Conservation (phyloP, 179 eudicot species). For the Vitellaria paradoxa region DNA sequence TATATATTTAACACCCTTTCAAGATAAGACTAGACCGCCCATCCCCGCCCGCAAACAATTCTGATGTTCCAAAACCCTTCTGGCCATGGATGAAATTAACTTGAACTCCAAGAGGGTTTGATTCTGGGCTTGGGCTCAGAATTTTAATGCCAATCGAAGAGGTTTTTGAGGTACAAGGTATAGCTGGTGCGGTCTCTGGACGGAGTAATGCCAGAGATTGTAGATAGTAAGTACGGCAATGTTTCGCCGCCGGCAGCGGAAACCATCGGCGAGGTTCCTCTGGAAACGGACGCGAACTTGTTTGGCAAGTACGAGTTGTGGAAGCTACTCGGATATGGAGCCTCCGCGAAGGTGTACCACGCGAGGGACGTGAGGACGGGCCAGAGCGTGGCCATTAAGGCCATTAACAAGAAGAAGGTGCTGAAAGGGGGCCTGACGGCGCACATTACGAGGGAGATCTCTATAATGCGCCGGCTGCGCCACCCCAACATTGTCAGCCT, state of each 20-base stretch:
- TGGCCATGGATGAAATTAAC: too few relatives aligned
- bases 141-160: not conserved
- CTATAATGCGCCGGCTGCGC: conserved; percentile 43
- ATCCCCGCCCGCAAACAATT: not conserved
- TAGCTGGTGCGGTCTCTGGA: too few relatives aligned
- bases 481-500: conserved; percentile 51
- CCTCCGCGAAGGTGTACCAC: conserved; percentile 56
- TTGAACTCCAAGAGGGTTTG: too few relatives aligned
- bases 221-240: not conserved
- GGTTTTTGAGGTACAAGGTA: not conserved
- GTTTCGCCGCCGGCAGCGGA: not conserved
- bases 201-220: conserved; percentile 4
- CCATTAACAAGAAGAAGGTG: conserved; percentile 35
- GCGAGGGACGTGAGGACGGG: conserved; percentile 37
- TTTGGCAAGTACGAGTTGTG: conserved; percentile 52
- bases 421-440: conserved; percentile 24
- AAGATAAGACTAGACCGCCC: not conserved
- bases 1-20: not conserved
- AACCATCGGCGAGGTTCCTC: not conserved
- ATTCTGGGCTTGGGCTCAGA: too few relatives aligned
- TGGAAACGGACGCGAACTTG: not conserved
- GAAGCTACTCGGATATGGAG: conserved; percentile 46
- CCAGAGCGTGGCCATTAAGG: conserved; percentile 51
- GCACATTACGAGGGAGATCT: conserved; percentile 43
- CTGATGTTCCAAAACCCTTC: too few relatives aligned